A percentile compares a stretch with the other conserved stretches of the same genome.
Evolutionary conservation across 2,329 filamentous ascomycete species (phyloP).

Genomic region (Pseudogymnoascus sp.): DNA sequence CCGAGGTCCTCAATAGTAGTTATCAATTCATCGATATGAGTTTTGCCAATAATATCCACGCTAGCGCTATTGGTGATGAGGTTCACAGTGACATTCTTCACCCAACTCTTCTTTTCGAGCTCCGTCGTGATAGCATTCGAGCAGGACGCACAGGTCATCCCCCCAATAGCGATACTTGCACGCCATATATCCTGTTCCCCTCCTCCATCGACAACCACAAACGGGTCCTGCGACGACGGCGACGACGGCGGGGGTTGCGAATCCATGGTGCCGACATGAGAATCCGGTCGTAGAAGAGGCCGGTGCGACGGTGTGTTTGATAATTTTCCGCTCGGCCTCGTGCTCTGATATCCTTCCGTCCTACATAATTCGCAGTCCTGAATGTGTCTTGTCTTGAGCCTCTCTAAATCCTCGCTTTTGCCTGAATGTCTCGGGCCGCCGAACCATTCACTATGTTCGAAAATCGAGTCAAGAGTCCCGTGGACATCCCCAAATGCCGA

Average conservation of each 20-base stretch:
- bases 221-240: constrained; percentile 10
- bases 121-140: constrained; percentile 39
- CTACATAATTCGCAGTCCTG: constrained; percentile 1
- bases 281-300: background rate
- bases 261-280: background rate
- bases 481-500: constrained; percentile 6
- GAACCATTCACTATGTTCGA: constrained; percentile 1
- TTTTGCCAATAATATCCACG: constrained; percentile 37
- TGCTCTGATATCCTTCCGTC: background rate
- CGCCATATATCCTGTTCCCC: constrained; percentile 35
- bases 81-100: constrained; percentile 42
- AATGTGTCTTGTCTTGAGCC: constrained; percentile 2
- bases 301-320: background rate
- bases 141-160: constrained; percentile 52
- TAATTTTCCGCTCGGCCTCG: background rate
- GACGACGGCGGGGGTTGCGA: background rate
- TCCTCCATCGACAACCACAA: constrained; percentile 31
- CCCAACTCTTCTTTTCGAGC: constrained; percentile 38
- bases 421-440: constrained; percentile 7
- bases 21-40: constrained; percentile 36
- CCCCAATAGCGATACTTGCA: constrained; percentile 42
- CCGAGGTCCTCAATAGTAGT: constrained; percentile 53
- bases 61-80: constrained; percentile 45
- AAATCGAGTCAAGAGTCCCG: constrained; percentile 4
- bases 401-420: background rate